Evolutionary conservation across 176 grass and related monocot genomes (phyloP).

Genomic region (Elaeis guineensis): DNA sequence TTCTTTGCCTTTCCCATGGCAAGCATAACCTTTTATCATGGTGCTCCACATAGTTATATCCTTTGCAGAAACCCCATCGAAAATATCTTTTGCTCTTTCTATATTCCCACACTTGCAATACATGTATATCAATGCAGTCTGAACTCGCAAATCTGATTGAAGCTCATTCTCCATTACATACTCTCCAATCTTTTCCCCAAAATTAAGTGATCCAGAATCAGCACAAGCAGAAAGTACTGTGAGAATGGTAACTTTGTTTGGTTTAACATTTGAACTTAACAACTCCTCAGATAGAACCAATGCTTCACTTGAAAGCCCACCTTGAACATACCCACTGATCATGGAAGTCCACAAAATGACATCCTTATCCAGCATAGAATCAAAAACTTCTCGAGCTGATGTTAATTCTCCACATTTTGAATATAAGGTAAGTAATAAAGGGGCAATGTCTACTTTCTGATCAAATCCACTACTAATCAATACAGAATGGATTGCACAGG

Average conservation of each 20-base stretch:
- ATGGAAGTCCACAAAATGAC: conserved; percentile 50
- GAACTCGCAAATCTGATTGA: conserved; percentile 29
- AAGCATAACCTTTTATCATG: conserved; percentile 62
- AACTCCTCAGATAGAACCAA: conserved; percentile 32
- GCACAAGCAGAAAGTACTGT: conserved; percentile 38
- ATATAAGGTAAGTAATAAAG: conserved; percentile 50
- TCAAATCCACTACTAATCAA: conserved; percentile 36
- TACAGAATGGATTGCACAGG: conserved; percentile 31
- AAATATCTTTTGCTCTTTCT: conserved; percentile 45
- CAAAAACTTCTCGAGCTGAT: conserved; percentile 32
- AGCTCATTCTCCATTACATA: conserved; percentile 23
- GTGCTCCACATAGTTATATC: conserved; percentile 64
- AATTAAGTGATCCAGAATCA: conserved; percentile 25
- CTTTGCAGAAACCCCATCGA: conserved; percentile 30
- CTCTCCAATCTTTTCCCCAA: conserved; percentile 28
- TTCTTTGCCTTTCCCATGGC: conserved; percentile 37
- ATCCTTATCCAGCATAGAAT: conserved; percentile 24
- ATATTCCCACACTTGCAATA: conserved; percentile 50
- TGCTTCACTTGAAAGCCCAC: conserved; percentile 24
- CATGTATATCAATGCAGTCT: conserved; percentile 41
- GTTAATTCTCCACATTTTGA: conserved; percentile 35
- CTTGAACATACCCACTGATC: conserved; percentile 47
- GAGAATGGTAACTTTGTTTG: conserved; percentile 35
- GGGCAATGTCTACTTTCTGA: conserved; percentile 8
- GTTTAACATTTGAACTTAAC: conserved; percentile 27